Evolutionary conservation across 2,329 filamentous ascomycete species (phyloP).

Genomic region (Sporothrix humicola): DNA sequence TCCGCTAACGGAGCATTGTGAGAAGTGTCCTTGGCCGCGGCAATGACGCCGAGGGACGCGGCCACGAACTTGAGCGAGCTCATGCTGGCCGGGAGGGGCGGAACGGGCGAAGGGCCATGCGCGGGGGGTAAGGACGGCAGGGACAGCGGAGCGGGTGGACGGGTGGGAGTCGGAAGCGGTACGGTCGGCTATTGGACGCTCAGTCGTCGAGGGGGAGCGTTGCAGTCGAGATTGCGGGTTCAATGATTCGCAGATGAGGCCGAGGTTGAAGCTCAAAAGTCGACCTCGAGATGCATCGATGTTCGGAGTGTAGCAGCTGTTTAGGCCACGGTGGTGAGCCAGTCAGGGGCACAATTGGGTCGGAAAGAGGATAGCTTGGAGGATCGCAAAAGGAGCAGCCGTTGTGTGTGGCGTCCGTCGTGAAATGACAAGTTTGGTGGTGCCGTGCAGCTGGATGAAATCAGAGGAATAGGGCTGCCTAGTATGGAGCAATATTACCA

Average conservation of each 20-base stretch:
- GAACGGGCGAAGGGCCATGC: constrained; percentile 54
- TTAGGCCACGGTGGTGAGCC: not conserved
- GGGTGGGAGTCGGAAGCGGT: constrained; percentile 7
- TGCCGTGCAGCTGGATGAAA: constrained; percentile 20
- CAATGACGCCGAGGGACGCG: constrained; percentile 89
- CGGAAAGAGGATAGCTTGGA: not conserved
- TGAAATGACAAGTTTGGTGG: constrained; percentile 4
- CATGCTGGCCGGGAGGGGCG: constrained; percentile 63
- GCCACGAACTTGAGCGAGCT: constrained; percentile 97
- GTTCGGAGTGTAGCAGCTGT: not conserved
- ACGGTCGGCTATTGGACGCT: not conserved
- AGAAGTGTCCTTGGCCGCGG: constrained; percentile 86
- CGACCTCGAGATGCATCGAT: constrained; percentile 7
- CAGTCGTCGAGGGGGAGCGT: not conserved
- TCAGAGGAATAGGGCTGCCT: constrained; percentile 34
- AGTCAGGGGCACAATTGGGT: constrained; percentile 24
- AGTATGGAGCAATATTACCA: constrained; percentile 16
- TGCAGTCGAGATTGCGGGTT: not conserved
- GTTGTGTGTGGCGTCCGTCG: constrained; percentile 23
- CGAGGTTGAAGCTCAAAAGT: constrained; percentile 13
- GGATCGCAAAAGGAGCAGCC: constrained; percentile 13
- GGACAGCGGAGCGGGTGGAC: not conserved
- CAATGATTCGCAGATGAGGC: not conserved
- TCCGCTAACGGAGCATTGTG: constrained; percentile 85
- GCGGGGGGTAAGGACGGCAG: constrained; percentile 37